These are phyloP conservation scores for Morella rubra DNA, from an alignment of 306 rosid species.

Conservation along the genomic window DNA sequence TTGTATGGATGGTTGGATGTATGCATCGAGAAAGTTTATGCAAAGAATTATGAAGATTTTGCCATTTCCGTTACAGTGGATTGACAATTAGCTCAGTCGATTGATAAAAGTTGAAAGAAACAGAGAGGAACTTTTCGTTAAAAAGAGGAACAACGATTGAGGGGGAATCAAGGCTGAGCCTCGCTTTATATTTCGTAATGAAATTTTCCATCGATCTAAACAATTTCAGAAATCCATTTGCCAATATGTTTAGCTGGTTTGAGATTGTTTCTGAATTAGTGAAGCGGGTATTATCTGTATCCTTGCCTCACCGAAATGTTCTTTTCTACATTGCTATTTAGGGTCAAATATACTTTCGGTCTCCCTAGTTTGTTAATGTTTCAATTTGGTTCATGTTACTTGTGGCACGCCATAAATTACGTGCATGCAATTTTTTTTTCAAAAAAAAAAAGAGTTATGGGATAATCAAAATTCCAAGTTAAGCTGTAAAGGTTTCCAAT, in stretches of 20 bases:
- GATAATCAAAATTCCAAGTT: too few relatives aligned
- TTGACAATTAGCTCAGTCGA: neutral
- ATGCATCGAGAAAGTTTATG: constrained; percentile 14
- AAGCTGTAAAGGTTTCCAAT: too few relatives aligned
- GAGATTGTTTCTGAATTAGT: neutral
- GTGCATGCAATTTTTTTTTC: neutral
- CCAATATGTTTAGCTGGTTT: neutral
- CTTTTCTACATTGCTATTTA: neutral
- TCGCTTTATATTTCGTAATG: neutral
- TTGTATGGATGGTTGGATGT: constrained; percentile 35
- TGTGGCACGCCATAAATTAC: neutral
- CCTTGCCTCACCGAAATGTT: neutral
- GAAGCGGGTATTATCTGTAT: neutral
- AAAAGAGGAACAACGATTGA: neutral
- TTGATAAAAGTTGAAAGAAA: too few relatives aligned
- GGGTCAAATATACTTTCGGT: neutral
- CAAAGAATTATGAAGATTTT: neutral
- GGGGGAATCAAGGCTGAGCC: neutral
- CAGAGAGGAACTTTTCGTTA: too few relatives aligned
- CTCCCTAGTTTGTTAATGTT: neutral
- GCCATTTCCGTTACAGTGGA: neutral
- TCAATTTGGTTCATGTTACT: neutral
- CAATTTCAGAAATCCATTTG: neutral
- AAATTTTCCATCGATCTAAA: neutral
- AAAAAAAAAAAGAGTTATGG: too few relatives aligned